phyloP scores from a whole-genome alignment of 2,329 filamentous ascomycete species.

The Diaporthe caulivora region DNA sequence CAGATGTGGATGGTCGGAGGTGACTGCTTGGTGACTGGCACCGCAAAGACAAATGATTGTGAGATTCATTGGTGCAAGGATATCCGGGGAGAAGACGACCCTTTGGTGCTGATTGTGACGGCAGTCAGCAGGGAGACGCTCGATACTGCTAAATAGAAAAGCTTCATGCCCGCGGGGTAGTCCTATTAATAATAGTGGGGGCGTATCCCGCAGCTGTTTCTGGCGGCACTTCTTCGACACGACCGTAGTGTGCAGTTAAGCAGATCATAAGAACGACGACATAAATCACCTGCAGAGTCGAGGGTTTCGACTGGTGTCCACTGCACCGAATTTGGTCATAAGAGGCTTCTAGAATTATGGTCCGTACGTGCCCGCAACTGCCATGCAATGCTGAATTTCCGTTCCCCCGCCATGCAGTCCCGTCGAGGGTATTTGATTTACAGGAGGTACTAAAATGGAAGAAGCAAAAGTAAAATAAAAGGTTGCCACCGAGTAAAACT shows the following conservation, averaged over 20 bases:
- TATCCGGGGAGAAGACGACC: not conserved
- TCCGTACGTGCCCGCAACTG: not conserved
- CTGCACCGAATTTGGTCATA: not conserved
- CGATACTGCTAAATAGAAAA: not conserved
- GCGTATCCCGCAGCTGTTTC: not conserved
- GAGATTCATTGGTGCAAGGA: not conserved
- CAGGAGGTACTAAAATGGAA: not conserved
- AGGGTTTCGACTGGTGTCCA: not conserved
- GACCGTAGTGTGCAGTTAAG: not conserved
- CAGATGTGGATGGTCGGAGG: not conserved
- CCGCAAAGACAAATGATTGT: conserved; percentile 17
- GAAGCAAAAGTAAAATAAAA: not conserved
- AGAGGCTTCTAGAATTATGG: conserved; percentile 25
- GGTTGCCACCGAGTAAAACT: not conserved
- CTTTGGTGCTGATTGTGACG: not conserved
- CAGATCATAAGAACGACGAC: not conserved
- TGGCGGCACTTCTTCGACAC: not conserved
- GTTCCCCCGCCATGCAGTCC: conserved; percentile 20
- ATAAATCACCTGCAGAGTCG: not conserved
- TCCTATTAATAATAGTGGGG: not conserved
- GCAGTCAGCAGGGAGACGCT: too few relatives aligned
- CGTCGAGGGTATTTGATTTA: not conserved
- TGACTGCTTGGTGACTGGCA: conserved; percentile 1
- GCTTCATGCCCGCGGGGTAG: not conserved
- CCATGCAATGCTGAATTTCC: not conserved